These are phyloP conservation scores for Vachellia collinsii DNA, from an alignment of 306 rosid species.

Conservation along the genomic window DNA sequence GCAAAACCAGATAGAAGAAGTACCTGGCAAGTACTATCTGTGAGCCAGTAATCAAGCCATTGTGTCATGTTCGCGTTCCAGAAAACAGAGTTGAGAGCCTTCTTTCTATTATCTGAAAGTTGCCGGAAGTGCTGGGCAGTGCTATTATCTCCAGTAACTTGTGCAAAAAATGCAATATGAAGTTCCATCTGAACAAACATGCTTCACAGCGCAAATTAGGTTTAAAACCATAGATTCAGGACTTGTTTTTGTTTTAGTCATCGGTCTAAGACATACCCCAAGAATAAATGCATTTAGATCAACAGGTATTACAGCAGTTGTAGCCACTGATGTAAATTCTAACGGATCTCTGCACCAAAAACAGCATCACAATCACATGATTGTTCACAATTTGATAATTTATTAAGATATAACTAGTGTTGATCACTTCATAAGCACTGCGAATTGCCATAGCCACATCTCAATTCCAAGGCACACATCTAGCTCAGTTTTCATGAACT, in stretches of 20 bases:
- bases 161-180: conserved; percentile 75
- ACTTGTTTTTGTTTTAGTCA: conserved; percentile 34
- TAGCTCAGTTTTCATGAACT: conserved; percentile 16
- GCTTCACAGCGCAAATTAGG: conserved; percentile 32
- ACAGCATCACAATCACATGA: conserved; percentile 22
- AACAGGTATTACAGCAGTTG: conserved; percentile 80
- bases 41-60: conserved; percentile 93
- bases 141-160: conserved; percentile 59
- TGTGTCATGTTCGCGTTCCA: conserved; percentile 74
- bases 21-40: conserved; percentile 46
- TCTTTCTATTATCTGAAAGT: conserved; percentile 62
- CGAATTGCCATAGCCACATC: background rate
- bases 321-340: conserved; percentile 76
- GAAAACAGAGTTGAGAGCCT: conserved; percentile 71
- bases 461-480: background rate
- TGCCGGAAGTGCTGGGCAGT: conserved; percentile 49
- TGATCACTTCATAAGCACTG: background rate
- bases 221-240: conserved; percentile 21
- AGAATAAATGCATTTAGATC: conserved; percentile 80
- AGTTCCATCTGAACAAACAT: conserved; percentile 73
- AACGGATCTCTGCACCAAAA: conserved; percentile 63
- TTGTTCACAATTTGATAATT: background rate
- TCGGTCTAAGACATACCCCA: conserved; percentile 55
- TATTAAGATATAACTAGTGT: background rate
- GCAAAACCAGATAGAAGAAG: conserved; percentile 16